Evolutionary conservation across 169 alveolate genomes (phyloP).

Genomic region (Plasmodium chabaudi): DNA sequence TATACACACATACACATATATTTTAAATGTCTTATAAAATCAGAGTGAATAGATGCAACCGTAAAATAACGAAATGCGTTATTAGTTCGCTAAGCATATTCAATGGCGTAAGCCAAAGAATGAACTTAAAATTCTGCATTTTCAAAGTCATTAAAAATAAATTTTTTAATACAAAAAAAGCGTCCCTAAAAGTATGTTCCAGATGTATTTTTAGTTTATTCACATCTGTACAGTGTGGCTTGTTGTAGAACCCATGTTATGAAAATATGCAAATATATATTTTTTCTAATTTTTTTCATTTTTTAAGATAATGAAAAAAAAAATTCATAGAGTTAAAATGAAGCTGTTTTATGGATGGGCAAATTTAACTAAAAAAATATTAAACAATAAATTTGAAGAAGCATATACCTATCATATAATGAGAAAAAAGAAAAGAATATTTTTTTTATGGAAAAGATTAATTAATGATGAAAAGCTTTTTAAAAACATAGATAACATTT

Average conservation of each 20-base stretch:
- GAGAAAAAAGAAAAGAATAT: slow-evolving; percentile 40
- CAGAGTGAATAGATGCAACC: slow-evolving; percentile 49
- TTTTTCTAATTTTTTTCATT: not conserved
- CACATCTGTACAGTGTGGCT: slow-evolving; percentile 5
- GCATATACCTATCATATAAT: slow-evolving; percentile 50
- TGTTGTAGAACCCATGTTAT: not conserved
- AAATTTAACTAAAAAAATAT: slow-evolving; percentile 5
- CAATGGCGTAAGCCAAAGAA: slow-evolving; percentile 26
- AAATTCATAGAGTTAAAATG: slow-evolving; percentile 26
- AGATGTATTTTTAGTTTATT: not conserved
- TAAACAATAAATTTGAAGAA: slow-evolving; percentile 36
- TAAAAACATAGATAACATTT: slow-evolving; percentile 50
- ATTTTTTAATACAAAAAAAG: slow-evolving; percentile 15
- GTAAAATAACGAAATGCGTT: slow-evolving; percentile 55
- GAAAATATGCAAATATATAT: slow-evolving; percentile 7
- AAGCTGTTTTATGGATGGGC: slow-evolving; percentile 36
- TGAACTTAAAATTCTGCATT: slow-evolving; percentile 14
- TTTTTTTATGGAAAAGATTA: slow-evolving; percentile 51
- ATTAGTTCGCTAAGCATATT: slow-evolving; percentile 21
- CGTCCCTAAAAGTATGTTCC: slow-evolving; percentile 35
- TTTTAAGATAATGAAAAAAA: slow-evolving; percentile 52
- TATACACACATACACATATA: not conserved
- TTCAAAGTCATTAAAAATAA: slow-evolving; percentile 53
- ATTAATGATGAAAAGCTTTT: slow-evolving; percentile 48
- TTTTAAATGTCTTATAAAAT: slow-evolving; percentile 9